Percentiles rank a stretch among this genome's conserved stretches.
phyloP scores from a whole-genome alignment of 768 basidiomycete genomes.

The Zangia roseola region DNA sequence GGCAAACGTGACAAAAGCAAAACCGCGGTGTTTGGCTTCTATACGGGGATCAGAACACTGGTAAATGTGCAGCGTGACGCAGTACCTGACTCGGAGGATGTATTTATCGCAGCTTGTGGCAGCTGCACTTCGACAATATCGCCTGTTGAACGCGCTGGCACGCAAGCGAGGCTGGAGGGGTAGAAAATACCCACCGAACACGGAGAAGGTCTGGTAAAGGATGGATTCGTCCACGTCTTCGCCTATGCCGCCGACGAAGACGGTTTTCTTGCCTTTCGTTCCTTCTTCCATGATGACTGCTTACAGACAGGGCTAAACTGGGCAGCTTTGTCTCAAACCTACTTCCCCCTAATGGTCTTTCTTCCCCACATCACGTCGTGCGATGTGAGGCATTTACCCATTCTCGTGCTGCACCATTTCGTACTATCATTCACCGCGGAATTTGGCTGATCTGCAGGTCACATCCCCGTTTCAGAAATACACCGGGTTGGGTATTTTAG shows the following conservation, averaged over 20 bases:
- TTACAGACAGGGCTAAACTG: conserved; percentile 3
- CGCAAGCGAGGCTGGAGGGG: neutral
- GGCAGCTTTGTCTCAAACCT: conserved; percentile 15
- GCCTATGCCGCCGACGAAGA: conserved; percentile 80
- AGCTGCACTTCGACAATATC: conserved; percentile 92
- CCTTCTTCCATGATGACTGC: conserved; percentile 68
- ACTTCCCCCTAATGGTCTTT: conserved; percentile 3
- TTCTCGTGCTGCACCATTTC: too few relatives aligned
- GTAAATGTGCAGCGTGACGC: neutral
- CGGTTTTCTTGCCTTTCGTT: conserved; percentile 78
- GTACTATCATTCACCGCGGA: too few relatives aligned
- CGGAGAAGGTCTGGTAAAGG: conserved; percentile 77
- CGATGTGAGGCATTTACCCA: too few relatives aligned
- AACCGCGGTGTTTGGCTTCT: conserved; percentile 88
- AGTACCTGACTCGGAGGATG: conserved; percentile 57
- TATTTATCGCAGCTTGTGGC: conserved; percentile 75
- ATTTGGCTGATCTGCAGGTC: too few relatives aligned
- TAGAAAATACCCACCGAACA: conserved; percentile 65
- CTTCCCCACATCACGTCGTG: conserved; percentile 6
- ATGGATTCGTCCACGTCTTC: conserved; percentile 80
- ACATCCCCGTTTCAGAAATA: too few relatives aligned
- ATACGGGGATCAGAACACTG: neutral
- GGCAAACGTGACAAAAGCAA: conserved; percentile 88
- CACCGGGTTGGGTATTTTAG: conserved; percentile 15
- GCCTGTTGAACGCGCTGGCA: conserved; percentile 45